A percentile compares a stretch with the other conserved stretches of the same genome.
These are phyloP conservation scores for Chlorella variabilis DNA, from an alignment of 163 green algal species.

Conservation along the genomic window DNA sequence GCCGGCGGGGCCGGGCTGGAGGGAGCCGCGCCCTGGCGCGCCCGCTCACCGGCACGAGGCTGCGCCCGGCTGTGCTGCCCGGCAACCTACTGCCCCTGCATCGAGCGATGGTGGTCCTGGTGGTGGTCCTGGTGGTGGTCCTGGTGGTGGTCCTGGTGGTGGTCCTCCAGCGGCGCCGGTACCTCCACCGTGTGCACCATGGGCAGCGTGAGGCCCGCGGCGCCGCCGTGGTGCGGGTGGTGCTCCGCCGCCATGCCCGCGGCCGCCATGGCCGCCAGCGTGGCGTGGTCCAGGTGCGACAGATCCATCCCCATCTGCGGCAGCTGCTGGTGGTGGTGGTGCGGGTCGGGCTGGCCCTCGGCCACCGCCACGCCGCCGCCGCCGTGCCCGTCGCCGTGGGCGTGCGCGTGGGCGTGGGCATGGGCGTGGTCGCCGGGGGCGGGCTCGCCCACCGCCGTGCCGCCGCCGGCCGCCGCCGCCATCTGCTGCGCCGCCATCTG, in stretches of 20 bases:
- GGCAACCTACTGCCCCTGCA: background rate
- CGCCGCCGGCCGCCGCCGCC: background rate
- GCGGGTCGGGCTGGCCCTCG: background rate
- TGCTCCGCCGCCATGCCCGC: background rate
- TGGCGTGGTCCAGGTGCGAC: background rate
- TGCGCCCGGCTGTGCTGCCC: background rate
- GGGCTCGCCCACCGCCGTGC: background rate
- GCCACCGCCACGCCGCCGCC: too few species aligned
- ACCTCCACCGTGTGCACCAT: conserved; percentile 21
- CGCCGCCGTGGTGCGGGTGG: background rate
- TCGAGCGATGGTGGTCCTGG: background rate
- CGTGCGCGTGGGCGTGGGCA: too few species aligned
- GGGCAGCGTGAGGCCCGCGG: conserved; percentile 12
- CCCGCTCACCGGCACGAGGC: too few species aligned
- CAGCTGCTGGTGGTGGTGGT: background rate
- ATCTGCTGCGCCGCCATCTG: background rate
- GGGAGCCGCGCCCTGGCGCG: too few species aligned
- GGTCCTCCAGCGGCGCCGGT: background rate
- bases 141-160: background rate
- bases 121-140: background rate
- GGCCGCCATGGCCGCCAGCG: background rate
- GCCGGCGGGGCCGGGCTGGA: too few species aligned
- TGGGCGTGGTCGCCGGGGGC: too few species aligned
- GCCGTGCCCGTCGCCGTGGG: too few species aligned
- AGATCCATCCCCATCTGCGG: background rate